phyloP scores from a whole-genome alignment of 371 early-diverging fungal species.

The Funneliformis caledonium region DNA sequence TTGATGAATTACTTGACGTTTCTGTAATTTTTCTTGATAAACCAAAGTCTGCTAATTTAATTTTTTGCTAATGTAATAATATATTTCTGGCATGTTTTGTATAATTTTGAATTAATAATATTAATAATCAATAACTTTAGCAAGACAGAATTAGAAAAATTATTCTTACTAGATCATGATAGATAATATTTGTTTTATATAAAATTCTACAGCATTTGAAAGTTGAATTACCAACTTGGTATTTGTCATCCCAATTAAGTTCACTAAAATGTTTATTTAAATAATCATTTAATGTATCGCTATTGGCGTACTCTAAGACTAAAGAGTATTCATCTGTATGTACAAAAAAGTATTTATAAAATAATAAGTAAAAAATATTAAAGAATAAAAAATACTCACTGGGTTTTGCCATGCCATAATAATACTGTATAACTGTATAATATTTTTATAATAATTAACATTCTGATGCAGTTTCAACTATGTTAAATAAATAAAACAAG shows the following conservation, averaged over 20 bases:
- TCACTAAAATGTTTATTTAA: not conserved
- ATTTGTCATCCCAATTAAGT: conserved; percentile 26
- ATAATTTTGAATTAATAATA: too few relatives aligned
- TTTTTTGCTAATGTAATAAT: not conserved
- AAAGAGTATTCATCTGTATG: not conserved
- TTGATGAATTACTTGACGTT: not conserved
- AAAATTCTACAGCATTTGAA: not conserved
- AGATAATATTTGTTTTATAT: conserved; percentile 5
- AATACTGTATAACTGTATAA: too few relatives aligned
- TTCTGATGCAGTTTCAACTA: too few relatives aligned
- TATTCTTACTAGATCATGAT: conserved; percentile 18
- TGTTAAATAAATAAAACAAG: too few relatives aligned
- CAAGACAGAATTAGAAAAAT: too few relatives aligned
- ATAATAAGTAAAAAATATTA: too few relatives aligned
- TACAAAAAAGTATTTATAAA: too few relatives aligned
- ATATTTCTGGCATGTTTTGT: not conserved
- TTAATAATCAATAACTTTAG: too few relatives aligned
- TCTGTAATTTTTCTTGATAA: not conserved
- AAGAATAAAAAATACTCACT: too few relatives aligned
- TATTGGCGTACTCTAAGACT: not conserved
- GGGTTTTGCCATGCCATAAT: too few relatives aligned
- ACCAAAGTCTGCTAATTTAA: conserved; percentile 15
- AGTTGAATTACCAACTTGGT: not conserved
- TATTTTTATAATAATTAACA: too few relatives aligned
- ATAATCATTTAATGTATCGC: not conserved